phyloP scores from a whole-genome alignment of 768 basidiomycete species.

The Boletales sp. region DNA sequence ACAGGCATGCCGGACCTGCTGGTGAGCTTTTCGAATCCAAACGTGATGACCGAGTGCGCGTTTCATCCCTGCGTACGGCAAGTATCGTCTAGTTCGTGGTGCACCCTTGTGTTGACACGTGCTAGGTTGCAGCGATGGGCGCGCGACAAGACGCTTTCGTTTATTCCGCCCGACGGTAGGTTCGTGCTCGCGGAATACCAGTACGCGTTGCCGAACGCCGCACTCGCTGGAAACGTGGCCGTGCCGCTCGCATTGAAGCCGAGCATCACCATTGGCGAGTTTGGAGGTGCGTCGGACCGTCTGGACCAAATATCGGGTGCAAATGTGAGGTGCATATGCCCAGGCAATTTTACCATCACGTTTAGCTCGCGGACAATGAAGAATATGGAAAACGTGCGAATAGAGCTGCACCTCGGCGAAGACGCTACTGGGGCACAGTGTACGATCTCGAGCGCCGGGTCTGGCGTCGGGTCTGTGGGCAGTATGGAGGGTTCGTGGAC shows the following conservation, averaged over 20 bases:
- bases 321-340: neutral
- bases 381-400: constrained; percentile 64
- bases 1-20: constrained; percentile 87
- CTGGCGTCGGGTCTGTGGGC: constrained; percentile 39
- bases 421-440: constrained; percentile 73
- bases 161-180: constrained; percentile 90
- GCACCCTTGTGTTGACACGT: constrained; percentile 4
- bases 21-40: constrained; percentile 72
- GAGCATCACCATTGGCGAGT: constrained; percentile 29
- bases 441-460: constrained; percentile 54
- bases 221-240: constrained; percentile 44
- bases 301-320: too few relatives aligned
- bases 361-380: constrained; percentile 63
- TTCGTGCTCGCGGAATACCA: constrained; percentile 86
- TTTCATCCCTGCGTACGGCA: constrained; percentile 95
- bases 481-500: constrained; percentile 66
- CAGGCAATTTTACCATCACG: constrained; percentile 59
- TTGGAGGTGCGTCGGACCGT: constrained; percentile 21
- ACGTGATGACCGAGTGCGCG: constrained; percentile 69
- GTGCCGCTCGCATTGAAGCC: constrained; percentile 51
- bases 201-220: constrained; percentile 41
- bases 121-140: constrained; percentile 75
- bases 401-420: constrained; percentile 74
- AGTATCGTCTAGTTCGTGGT: constrained; percentile 15
- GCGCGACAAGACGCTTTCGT: constrained; percentile 75